Evolutionary conservation across 768 basidiomycete species (phyloP), one percentile per base, ranked within the genome.

Genomic region (Leccinum imitatum): DNA sequence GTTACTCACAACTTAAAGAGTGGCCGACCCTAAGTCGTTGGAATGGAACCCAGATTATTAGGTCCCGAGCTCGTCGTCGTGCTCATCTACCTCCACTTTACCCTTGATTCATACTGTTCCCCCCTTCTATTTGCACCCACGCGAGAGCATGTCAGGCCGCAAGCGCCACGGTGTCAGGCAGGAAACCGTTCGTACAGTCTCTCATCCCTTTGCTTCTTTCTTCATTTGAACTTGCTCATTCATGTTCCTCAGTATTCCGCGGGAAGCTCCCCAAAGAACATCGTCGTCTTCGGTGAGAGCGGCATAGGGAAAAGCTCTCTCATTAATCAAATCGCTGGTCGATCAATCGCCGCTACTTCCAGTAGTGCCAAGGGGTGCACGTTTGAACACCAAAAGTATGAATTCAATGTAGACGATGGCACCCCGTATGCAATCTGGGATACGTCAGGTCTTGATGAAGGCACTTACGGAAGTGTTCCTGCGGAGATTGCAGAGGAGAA

Each of bases 271-370:
- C 31, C 62, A 11, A 69, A 58, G 54, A 71, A 73, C 60, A 47
- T 73, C 23, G 65, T 68, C 53, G 63, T 71, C 59, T 72, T 72
- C 17, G 68, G 64, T 33, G 71, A 70, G 61, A 65, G 64, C 53
- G 72, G 71, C 2, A 67, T 77, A 46, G 70, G 74, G 35, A 80
- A 81, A 61, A 77, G 79, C 65, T 78, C 76, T n/a, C 65, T 79
- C 57, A 65, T 81, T 55, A 78, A 79, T 65, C 72, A 79, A 73
- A 63, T 81, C 50, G 67, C 67, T 56, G 69, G 67, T 66, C 78
- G 58, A 69, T 79, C 65, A 77, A 77, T 67, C 27, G 78, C 78
- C 31, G 54, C 56, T 0, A 69, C 72, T 19, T 78, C 76, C 6
- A 73, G 70, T 55, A 65, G 65, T 50, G 73, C 70, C 10, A 66